Evolutionary conservation across 805 yeast species (phyloP).

Genomic region (Barnettozyma siamensis): DNA sequence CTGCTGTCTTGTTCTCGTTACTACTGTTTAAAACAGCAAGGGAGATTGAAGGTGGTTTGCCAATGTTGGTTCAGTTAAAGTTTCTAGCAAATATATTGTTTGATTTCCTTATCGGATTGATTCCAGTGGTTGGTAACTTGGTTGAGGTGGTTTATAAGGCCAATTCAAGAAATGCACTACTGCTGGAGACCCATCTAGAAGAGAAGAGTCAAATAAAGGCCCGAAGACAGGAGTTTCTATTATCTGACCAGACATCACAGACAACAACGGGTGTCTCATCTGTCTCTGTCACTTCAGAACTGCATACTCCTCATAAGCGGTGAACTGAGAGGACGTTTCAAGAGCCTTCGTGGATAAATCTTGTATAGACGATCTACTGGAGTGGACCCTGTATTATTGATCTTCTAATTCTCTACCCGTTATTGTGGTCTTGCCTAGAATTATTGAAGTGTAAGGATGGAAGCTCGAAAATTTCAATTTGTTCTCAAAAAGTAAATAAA

Average conservation of each 20-base stretch:
- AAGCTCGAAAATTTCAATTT: not conserved
- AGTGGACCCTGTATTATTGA: too few species aligned
- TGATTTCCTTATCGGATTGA: slow-evolving; percentile 65
- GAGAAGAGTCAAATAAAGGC: slow-evolving; percentile 10
- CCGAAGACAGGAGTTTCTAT: not conserved
- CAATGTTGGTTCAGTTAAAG: slow-evolving; percentile 42
- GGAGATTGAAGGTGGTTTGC: slow-evolving; percentile 60
- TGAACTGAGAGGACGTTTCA: too few species aligned
- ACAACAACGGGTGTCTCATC: not conserved
- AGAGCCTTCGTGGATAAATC: too few species aligned
- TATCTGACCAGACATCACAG: not conserved
- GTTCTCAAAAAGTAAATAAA: too few species aligned
- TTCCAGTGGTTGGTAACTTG: slow-evolving; percentile 74
- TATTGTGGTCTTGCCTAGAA: too few species aligned
- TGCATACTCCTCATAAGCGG: too few species aligned
- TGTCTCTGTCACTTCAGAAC: not conserved
- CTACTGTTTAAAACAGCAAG: slow-evolving; percentile 37
- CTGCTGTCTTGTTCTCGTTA: slow-evolving; percentile 47
- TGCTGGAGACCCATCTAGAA: slow-evolving; percentile 53
- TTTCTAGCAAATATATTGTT: slow-evolving; percentile 59
- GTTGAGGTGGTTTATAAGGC: slow-evolving; percentile 69
- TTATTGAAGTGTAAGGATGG: too few species aligned
- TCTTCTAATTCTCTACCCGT: too few species aligned
- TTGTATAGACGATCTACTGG: too few species aligned
- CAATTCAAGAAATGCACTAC: slow-evolving; percentile 64